Conservation (phyloP, 2,329 filamentous ascomycete genomes). For the Gnomoniopsis smithogilvyi region DNA sequence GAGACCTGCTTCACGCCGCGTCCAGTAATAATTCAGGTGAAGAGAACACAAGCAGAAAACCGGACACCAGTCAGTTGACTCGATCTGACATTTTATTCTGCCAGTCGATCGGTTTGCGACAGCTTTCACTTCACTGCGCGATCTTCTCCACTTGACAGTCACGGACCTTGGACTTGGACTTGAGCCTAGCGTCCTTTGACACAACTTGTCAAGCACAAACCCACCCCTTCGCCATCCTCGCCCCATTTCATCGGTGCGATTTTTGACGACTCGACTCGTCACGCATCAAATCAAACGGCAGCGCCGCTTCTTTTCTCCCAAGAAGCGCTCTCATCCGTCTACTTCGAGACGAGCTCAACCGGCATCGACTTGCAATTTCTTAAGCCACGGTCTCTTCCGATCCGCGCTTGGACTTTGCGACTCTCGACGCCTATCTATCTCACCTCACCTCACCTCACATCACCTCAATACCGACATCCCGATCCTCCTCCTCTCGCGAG, state of each 20-base stretch:
- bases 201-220: neutral
- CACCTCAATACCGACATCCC: neutral
- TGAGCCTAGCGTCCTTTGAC: neutral
- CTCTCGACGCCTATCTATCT: no score
- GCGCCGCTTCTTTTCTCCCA: slow-evolving; percentile 3
- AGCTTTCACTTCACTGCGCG: neutral
- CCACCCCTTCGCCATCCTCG: neutral
- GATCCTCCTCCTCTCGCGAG: neutral
- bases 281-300: neutral
- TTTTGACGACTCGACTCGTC: neutral
- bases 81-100: neutral
- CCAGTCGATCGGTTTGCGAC: neutral
- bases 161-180: neutral
- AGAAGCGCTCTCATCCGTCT: neutral
- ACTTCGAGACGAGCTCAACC: neutral
- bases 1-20: neutral
- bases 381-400: slow-evolving; percentile 4
- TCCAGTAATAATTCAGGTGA: no score
- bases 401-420: slow-evolving; percentile 8
- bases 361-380: neutral
- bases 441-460: no score
- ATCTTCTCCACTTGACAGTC: neutral
- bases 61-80: neutral
- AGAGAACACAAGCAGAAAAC: neutral
- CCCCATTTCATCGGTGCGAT: neutral